Percentiles rank a stretch among this genome's conserved stretches.
Conservation (phyloP, 306 rosid species). For the Vigna hirtella region DNA sequence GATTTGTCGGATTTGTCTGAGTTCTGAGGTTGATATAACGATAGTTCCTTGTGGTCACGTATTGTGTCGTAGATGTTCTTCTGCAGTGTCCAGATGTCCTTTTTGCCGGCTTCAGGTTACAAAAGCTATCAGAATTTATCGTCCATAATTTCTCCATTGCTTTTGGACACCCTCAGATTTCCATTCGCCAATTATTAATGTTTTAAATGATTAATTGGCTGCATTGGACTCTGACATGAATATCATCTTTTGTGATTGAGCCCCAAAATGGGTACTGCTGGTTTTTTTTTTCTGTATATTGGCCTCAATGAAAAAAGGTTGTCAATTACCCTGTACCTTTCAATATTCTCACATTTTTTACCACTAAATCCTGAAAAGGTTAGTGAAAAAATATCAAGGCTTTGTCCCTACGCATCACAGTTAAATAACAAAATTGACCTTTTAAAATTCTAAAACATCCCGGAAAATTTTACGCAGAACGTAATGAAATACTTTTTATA, state of each 20-base stretch:
- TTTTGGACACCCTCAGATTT: slow-evolving; percentile 22
- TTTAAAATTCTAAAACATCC: too few species aligned
- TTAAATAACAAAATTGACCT: too few species aligned
- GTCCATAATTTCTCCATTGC: slow-evolving; percentile 60
- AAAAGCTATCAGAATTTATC: slow-evolving; percentile 73
- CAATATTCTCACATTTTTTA: not conserved
- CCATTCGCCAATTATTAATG: slow-evolving; percentile 6
- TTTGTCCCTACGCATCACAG: too few species aligned
- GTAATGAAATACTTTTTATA: too few species aligned
- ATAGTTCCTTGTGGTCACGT: slow-evolving; percentile 97
- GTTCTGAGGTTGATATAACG: slow-evolving; percentile 78
- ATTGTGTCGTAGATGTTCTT: slow-evolving; percentile 88
- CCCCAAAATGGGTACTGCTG: not conserved
- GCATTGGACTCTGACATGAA: slow-evolving; percentile 1
- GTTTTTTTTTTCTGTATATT: not conserved
- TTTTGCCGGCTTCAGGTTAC: slow-evolving; percentile 92
- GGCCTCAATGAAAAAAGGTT: not conserved
- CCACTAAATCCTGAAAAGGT: not conserved
- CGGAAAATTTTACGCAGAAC: too few species aligned
- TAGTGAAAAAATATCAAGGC: not conserved
- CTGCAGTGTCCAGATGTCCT: slow-evolving; percentile 92
- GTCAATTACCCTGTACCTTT: not conserved
- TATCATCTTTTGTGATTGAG: not conserved
- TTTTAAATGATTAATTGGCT: not conserved
- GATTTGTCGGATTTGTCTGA: slow-evolving; percentile 90